phyloP scores from a whole-genome alignment of 495 filamentous ascomycete species.

The Tuber microsphaerosporum region DNA sequence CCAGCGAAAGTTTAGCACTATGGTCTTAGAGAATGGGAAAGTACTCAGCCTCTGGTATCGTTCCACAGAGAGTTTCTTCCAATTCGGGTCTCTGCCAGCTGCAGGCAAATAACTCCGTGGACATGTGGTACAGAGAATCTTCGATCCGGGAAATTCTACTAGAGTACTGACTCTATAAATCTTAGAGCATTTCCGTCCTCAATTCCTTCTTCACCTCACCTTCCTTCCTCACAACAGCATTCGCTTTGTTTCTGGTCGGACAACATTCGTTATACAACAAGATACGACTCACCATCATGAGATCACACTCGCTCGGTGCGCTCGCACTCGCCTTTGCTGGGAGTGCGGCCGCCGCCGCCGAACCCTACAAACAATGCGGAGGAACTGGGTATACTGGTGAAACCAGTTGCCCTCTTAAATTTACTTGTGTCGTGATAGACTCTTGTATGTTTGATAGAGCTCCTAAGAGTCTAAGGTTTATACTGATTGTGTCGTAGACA shows the following conservation, averaged over 20 bases:
- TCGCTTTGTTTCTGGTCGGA: conserved; percentile 2
- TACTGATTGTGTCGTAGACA: conserved; percentile 11
- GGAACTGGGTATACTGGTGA: conserved; percentile 15
- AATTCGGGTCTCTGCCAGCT: not conserved
- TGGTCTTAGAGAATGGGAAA: not conserved
- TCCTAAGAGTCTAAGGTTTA: conserved; percentile 2
- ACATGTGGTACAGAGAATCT: conserved; percentile 4
- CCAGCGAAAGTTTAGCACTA: not conserved
- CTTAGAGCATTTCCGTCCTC: not conserved
- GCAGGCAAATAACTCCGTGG: not conserved
- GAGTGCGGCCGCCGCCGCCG: conserved; percentile 14
- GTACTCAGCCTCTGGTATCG: not conserved
- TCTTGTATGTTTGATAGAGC: conserved; percentile 9
- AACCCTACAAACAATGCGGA: conserved; percentile 16
- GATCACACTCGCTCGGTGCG: conserved; percentile 29
- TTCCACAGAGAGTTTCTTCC: not conserved
- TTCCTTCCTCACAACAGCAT: not conserved
- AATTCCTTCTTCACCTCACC: not conserved
- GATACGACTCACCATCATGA: conserved; percentile 41
- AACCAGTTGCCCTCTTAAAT: conserved; percentile 13
- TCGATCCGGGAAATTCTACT: not conserved
- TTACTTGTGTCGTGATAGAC: conserved; percentile 14
- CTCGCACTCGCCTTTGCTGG: conserved; percentile 22
- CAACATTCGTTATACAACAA: not conserved
- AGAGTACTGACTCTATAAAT: not conserved